Conservation (phyloP, 2,329 filamentous ascomycete genomes). For the Coniochaeta sp. region DNA sequence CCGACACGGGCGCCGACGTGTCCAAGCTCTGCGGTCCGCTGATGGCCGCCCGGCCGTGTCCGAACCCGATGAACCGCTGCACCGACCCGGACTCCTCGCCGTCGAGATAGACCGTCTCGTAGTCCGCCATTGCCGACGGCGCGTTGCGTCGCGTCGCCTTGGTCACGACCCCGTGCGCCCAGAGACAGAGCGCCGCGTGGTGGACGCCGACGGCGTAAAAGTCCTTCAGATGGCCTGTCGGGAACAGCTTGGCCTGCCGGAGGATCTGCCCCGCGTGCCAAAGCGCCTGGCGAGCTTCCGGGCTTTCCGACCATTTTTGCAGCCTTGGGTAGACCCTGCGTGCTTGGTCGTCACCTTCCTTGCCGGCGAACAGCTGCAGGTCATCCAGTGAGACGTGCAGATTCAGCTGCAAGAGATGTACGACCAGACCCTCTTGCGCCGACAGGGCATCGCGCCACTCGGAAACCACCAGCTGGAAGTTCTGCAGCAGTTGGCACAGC, state of each 20-base stretch:
- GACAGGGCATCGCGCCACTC: slow-evolving; percentile 35
- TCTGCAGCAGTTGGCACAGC: slow-evolving; percentile 48
- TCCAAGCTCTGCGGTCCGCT: slow-evolving; percentile 22
- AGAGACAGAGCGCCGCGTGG: slow-evolving; percentile 60
- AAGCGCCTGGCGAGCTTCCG: slow-evolving; percentile 50
- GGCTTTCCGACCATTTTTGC: slow-evolving; percentile 49
- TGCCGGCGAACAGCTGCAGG: slow-evolving; percentile 60
- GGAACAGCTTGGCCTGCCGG: slow-evolving; percentile 48
- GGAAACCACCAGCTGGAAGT: slow-evolving; percentile 34
- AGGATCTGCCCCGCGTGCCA: slow-evolving; percentile 65
- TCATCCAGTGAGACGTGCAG: slow-evolving; percentile 59
- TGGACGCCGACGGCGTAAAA: slow-evolving; percentile 64
- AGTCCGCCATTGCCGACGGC: slow-evolving; percentile 15
- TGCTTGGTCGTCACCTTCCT: slow-evolving; percentile 60
- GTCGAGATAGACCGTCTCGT: slow-evolving; percentile 45
- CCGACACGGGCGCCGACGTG: slow-evolving; percentile 12
- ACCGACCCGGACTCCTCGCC: slow-evolving; percentile 43
- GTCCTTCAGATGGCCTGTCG: slow-evolving; percentile 47
- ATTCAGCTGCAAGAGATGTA: slow-evolving; percentile 53
- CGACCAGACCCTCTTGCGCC: slow-evolving; percentile 37
- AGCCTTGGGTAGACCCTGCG: slow-evolving; percentile 50
- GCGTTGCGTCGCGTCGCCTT: slow-evolving; percentile 22
- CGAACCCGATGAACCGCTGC: slow-evolving; percentile 49
- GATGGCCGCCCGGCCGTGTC: slow-evolving; percentile 46
- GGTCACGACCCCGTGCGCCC: slow-evolving; percentile 59